Evolutionary conservation across 2,329 filamentous ascomycete genomes (phyloP).

Genomic region (Diaporthe capsici): DNA sequence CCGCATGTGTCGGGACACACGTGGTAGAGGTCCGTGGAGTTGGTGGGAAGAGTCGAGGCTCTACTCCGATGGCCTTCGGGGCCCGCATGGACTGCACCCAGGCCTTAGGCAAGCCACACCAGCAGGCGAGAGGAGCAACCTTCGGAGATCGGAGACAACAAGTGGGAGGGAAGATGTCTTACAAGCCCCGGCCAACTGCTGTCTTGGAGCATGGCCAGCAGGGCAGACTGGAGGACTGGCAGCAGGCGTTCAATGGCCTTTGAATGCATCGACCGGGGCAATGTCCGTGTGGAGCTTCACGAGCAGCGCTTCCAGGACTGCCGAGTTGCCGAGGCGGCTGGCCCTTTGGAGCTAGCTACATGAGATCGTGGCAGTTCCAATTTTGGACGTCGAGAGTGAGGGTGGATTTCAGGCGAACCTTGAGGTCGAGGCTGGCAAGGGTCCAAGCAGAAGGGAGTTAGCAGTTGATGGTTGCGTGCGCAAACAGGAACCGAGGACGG

Average conservation of each 20-base stretch:
- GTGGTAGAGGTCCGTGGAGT: not conserved
- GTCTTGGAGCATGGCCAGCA: not conserved
- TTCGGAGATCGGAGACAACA: conserved; percentile 28
- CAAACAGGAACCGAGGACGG: not conserved
- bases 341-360: not conserved
- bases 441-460: not conserved
- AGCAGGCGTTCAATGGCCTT: not conserved
- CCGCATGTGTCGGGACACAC: conserved; percentile 28
- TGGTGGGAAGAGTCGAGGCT: not conserved
- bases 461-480: not conserved
- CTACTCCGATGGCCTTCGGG: conserved; percentile 29
- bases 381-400: not conserved
- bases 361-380: not conserved
- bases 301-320: not conserved
- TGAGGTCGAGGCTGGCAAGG: not conserved
- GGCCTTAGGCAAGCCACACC: conserved; percentile 13
- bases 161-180: not conserved
- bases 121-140: not conserved
- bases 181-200: not conserved
- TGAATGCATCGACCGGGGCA: not conserved
- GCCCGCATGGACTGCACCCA: not conserved
- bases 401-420: conserved; percentile 1
- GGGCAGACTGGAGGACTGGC: not conserved
- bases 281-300: not conserved
- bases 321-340: conserved; percentile 1